Percentiles rank a stretch among this genome's conserved stretches.
phyloP scores from a whole-genome alignment of 306 rosid genomes.

The Clitoria ternatea region DNA sequence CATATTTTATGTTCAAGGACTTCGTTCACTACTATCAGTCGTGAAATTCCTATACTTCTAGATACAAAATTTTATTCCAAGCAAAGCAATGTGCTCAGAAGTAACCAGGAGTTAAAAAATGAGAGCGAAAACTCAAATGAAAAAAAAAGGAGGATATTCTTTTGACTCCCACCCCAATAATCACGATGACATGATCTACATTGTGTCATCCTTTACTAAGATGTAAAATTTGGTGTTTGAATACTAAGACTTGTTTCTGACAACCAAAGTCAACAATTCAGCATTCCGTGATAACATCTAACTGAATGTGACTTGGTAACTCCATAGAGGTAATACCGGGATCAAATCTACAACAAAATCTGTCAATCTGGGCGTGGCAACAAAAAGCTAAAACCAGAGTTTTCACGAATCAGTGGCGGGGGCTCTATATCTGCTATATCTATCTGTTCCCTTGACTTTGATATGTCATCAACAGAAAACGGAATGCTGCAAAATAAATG shows the following conservation, averaged over 20 bases:
- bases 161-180: constrained; percentile 11
- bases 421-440: constrained; percentile 51
- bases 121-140: neutral
- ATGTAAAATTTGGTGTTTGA: constrained; percentile 13
- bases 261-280: constrained; percentile 29
- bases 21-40: neutral
- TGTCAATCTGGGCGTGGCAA: constrained; percentile 44
- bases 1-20: neutral
- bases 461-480: constrained; percentile 55
- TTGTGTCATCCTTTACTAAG: constrained; percentile 11
- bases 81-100: constrained; percentile 9
- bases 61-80: constrained; percentile 25
- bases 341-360: constrained; percentile 24
- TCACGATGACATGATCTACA: constrained; percentile 21
- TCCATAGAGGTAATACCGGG: constrained; percentile 1
- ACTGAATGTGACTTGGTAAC: constrained; percentile 11
- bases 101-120: neutral
- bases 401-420: constrained; percentile 44
- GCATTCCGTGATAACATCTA: constrained; percentile 16
- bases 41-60: constrained; percentile 23
- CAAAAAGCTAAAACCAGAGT: constrained; percentile 58
- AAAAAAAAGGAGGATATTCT: neutral
- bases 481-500: constrained; percentile 46
- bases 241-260: constrained; percentile 19
- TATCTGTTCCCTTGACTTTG: constrained; percentile 52